phyloP scores from a whole-genome alignment of 2,329 filamentous ascomycete genomes.

The Leptosphaerulina australis region DNA sequence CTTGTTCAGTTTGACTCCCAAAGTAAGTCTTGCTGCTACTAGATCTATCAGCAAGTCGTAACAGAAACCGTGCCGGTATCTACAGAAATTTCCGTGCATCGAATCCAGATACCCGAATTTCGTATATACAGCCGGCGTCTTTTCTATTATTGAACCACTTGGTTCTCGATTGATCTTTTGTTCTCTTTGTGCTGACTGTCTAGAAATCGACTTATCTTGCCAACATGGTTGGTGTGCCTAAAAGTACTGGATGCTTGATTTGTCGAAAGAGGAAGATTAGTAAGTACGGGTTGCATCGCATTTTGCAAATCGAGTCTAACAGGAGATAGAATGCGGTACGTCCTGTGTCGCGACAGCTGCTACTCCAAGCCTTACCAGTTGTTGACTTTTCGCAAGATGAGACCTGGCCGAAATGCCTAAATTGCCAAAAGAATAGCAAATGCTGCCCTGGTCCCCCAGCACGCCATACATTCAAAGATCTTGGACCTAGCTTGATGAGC shows the following conservation, averaged over 20 bases:
- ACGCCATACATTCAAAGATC: slow-evolving; percentile 42
- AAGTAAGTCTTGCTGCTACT: slow-evolving; percentile 1
- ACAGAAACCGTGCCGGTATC: slow-evolving; percentile 6
- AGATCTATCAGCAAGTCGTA: slow-evolving; percentile 2
- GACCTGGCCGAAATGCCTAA: slow-evolving; percentile 42
- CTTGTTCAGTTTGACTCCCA: background rate
- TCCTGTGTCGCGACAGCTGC: slow-evolving; percentile 1
- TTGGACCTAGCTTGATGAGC: slow-evolving; percentile 28
- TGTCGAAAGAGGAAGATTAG: slow-evolving; percentile 45
- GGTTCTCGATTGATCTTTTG: background rate
- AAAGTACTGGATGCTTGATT: slow-evolving; percentile 42
- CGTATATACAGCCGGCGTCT: slow-evolving; percentile 1
- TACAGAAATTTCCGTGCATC: background rate
- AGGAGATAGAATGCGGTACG: slow-evolving; percentile 28
- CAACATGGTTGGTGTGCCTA: slow-evolving; percentile 44
- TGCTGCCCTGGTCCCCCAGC: slow-evolving; percentile 43
- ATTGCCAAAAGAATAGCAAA: slow-evolving; percentile 45
- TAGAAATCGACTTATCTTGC: too few species aligned
- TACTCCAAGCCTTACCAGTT: background rate
- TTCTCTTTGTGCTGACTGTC: background rate
- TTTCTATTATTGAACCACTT: background rate
- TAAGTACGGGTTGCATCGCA: slow-evolving; percentile 21
- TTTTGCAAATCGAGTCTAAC: slow-evolving; percentile 16
- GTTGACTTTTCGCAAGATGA: slow-evolving; percentile 38
- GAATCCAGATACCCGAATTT: background rate